Percentiles rank a stretch among this genome's conserved stretches.
phyloP scores from a whole-genome alignment of 2,329 filamentous ascomycete species.

The Epichloe festucae region DNA sequence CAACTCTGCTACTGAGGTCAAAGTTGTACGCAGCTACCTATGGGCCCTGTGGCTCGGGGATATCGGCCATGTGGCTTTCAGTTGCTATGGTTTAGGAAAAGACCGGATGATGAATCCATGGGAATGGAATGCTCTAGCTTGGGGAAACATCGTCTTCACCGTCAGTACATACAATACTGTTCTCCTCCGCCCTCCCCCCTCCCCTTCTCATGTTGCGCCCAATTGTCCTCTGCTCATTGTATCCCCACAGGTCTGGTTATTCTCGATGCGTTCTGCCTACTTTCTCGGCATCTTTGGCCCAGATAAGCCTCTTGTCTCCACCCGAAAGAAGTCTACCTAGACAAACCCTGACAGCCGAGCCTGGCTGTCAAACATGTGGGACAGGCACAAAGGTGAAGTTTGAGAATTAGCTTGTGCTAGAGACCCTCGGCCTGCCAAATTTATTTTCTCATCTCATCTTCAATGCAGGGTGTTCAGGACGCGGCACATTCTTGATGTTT shows the following conservation, averaged over 20 bases:
- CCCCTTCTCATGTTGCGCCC: background rate
- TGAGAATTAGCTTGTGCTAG: conserved; percentile 2
- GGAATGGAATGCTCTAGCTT: conserved; percentile 57
- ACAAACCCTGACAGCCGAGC: background rate
- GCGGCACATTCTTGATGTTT: conserved; percentile 1
- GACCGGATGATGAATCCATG: conserved; percentile 37
- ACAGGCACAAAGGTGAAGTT: background rate
- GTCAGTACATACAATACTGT: conserved; percentile 24
- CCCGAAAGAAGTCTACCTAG: conserved; percentile 16
- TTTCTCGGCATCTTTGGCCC: conserved; percentile 46
- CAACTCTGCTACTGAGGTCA: conserved; percentile 49
- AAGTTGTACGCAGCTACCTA: conserved; percentile 54
- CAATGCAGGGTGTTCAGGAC: background rate
- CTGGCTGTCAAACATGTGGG: background rate
- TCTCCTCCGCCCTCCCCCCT: background rate
- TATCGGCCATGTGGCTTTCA: conserved; percentile 53
- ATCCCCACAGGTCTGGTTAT: conserved; percentile 34
- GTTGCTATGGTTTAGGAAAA: conserved; percentile 43
- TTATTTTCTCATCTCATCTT: background rate
- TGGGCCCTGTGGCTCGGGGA: conserved; percentile 53
- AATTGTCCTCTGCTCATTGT: background rate
- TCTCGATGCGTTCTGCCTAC: conserved; percentile 42
- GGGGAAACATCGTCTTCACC: conserved; percentile 59
- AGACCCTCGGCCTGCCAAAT: background rate
- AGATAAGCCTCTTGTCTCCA: conserved; percentile 15